These are phyloP conservation scores for Solanum medicagineum DNA, from an alignment of 257 asterid genomes.

Conservation along the genomic window DNA sequence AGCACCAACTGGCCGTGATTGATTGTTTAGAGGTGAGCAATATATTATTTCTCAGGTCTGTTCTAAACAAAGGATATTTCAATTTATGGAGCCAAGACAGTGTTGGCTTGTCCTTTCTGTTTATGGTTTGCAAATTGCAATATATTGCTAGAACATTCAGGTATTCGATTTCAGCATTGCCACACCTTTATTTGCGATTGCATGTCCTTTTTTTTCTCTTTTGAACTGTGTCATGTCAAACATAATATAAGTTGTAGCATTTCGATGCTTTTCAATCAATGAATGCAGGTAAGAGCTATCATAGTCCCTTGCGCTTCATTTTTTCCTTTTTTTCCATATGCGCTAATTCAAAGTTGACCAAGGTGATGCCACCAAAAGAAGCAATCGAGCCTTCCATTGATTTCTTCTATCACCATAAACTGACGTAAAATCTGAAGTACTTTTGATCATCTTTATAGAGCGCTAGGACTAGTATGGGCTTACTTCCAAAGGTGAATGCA, in stretches of 20 bases:
- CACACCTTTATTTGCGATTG: neutral
- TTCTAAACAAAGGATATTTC: neutral
- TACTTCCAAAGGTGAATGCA: neutral
- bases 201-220: neutral
- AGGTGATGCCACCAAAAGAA: neutral
- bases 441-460: neutral
- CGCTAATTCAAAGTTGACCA: neutral
- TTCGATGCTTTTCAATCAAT: neutral
- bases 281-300: neutral
- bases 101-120: neutral
- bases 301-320: neutral
- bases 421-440: neutral
- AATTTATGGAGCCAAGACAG: neutral
- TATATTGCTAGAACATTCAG: neutral
- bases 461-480: neutral
- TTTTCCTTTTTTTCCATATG: neutral
- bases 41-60: neutral
- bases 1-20: constrained; percentile 93
- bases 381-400: neutral
- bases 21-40: constrained; percentile 84
- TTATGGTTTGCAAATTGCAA: neutral
- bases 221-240: neutral
- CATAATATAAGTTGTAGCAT: neutral
- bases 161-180: neutral
- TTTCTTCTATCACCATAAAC: neutral